These are phyloP conservation scores for Xerocomus potaroensis DNA, from an alignment of 768 basidiomycete genomes.

Conservation along the genomic window DNA sequence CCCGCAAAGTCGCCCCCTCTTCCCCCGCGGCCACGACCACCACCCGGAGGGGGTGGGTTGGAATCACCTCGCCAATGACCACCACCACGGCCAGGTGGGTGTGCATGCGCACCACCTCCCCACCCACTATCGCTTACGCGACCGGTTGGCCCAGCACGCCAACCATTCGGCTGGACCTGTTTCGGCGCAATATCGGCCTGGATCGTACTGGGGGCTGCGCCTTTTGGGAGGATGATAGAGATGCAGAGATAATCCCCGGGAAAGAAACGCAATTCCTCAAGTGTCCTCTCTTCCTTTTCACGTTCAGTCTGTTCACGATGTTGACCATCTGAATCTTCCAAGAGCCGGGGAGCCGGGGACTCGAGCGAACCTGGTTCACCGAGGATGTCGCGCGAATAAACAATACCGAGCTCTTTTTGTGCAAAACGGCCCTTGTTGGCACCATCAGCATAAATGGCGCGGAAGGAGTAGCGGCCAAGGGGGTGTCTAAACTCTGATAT, in stretches of 20 bases:
- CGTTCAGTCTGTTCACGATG: slow-evolving; percentile 35
- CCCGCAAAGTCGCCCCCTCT: slow-evolving; percentile 30
- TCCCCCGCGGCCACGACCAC: slow-evolving; percentile 43
- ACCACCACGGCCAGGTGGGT: slow-evolving; percentile 48
- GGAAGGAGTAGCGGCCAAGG: slow-evolving; percentile 77
- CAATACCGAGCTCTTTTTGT: slow-evolving; percentile 75
- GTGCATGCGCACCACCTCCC: slow-evolving; percentile 37
- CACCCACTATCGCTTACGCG: slow-evolving; percentile 47
- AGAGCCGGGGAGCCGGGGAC: slow-evolving; percentile 53
- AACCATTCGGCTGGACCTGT: slow-evolving; percentile 33
- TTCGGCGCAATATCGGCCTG: slow-evolving; percentile 43
- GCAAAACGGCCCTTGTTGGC: slow-evolving; percentile 66
- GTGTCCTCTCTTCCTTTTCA: slow-evolving; percentile 61
- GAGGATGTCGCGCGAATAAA: slow-evolving; percentile 81
- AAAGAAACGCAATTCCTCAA: slow-evolving; percentile 75
- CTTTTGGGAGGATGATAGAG: slow-evolving; percentile 72
- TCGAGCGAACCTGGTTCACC: slow-evolving; percentile 70
- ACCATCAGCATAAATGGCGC: slow-evolving; percentile 73
- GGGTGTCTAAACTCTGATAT: slow-evolving; percentile 75
- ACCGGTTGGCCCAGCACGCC: slow-evolving; percentile 34
- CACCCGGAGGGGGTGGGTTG: slow-evolving; percentile 40
- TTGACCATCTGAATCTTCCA: slow-evolving; percentile 44
- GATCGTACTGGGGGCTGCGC: slow-evolving; percentile 38
- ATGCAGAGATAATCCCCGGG: slow-evolving; percentile 79
- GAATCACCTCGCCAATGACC: slow-evolving; percentile 78